Base-by-base conservation (phyloP, 129 eudicot genomes). In the Calendula officinalis region DNA sequence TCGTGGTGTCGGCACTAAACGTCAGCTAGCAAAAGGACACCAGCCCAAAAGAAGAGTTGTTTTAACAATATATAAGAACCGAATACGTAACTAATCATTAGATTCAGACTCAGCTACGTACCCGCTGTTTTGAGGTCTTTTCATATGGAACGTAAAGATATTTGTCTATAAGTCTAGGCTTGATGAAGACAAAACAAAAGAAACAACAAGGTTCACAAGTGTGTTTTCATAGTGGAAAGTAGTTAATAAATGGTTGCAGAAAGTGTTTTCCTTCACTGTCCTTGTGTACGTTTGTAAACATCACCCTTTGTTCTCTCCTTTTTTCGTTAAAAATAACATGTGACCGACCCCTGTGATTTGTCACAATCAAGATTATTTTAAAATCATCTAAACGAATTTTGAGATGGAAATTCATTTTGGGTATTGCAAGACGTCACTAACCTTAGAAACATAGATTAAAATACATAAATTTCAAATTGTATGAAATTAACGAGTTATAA, bases 121-220 rank as follows among this genome's bases (percentile, higher is more conserved):
- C 30, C 30, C 1, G 30, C 30, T 22, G 30, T 22, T 22, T 22
- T 22, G 30, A 22, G 30, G 30, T 22, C 30, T 22, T 53, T 49
- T 66, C 40, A 3, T 66, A 36, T 10, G 30, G 30, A 22, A 22
- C 2, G 30, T 22, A 22, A 22, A 3, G 11, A 35, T 8, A 15
- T 10, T 22, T 32, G 32, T 39, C 7, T 39, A 17, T 1, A 36
- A 2, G 5, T 16, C 8, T 34, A 56, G 30, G 74, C 32, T 27
- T 37, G 60, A 60, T 60, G 60, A 59, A 47, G 75, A 70, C 75
- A 70, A 59, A 70, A 39, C 43, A 14, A 2, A 49, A 60, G 44
- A 70, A 52, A 61, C 61, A 71, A 71, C 12, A 60, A 38, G 36
- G 76, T 60, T 71, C 76, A 71, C 76, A 61, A 50, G 69, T 60